Base-by-base conservation (phyloP, 2,329 filamentous ascomycete species). In the Verticillium isaacii region DNA sequence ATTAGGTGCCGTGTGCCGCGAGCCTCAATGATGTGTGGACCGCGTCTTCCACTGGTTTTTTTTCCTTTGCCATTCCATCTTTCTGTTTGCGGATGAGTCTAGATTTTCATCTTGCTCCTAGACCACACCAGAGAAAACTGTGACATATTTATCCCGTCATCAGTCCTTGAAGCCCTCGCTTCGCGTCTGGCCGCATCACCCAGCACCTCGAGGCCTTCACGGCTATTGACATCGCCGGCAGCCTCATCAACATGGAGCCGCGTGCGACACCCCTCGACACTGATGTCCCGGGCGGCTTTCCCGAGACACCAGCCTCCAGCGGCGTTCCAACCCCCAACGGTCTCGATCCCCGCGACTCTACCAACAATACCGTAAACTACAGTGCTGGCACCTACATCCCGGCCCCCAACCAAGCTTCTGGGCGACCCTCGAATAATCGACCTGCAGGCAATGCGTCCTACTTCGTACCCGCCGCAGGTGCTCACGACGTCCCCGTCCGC, bases 241-340 rank as follows among this genome's bases (percentile, higher is more conserved):
- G 45, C 19, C 8, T 52, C 19, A 14, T 4, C 59, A 65, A 56
- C 23, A 73, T 72, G 70, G 68, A 72, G 32, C 66, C 69, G 11
- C 67, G 54, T 37, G 66, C 65, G 8, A 73, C 72, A 11, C 72
- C 72, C 36, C 65, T 65, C 60, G 69, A 74, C 60, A 69, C 63
- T 19, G 72, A 72, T 61, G 61, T 74, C 29, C 72, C 72, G 34
- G 72, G 72, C 39, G 72, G 71, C 2, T 74, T 68, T 34, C 71
- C 72, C 5, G 70, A 71, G 62, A 74, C 72, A 2, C 68, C 68
- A 3, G 66, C 62, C 39, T 63, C 68, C 12, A 62, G 61, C 11
- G 63, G 64, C 12, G 41, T 50, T 36, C 56, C 61, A 11, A 64
- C 63, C 12, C 60, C 63, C 3, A n/a, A 11, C 11, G n/a, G 19